These are phyloP conservation scores for Lodderomyces elongisporus DNA, from an alignment of 1,139 yeast species.

Conservation along the genomic window DNA sequence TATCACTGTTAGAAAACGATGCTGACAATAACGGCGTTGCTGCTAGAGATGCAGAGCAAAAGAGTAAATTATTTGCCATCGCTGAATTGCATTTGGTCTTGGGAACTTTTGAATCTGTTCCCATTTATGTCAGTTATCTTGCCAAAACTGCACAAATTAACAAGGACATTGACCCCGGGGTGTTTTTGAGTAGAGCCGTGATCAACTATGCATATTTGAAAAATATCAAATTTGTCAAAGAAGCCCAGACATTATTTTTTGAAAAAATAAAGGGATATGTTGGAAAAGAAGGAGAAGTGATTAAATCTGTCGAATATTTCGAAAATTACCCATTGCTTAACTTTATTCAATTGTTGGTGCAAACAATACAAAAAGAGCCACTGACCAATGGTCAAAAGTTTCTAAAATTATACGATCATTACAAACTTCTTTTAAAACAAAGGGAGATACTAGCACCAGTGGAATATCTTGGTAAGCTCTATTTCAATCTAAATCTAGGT, in stretches of 20 bases:
- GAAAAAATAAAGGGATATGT: constrained; percentile 16
- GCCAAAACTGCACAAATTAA: constrained; percentile 34
- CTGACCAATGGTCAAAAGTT: constrained; percentile 44
- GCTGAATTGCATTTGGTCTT: constrained; percentile 58
- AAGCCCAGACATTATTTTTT: constrained; percentile 38
- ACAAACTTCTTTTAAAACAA: constrained; percentile 27
- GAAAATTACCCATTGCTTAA: constrained; percentile 44
- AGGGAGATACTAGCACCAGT: constrained; percentile 36
- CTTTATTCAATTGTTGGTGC: constrained; percentile 63
- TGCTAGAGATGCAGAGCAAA: constrained; percentile 14
- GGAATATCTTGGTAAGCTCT: constrained; percentile 45
- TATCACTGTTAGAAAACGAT: constrained; percentile 20
- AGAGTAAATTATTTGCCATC: constrained; percentile 32
- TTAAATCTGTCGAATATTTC: constrained; percentile 17
- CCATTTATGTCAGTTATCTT: constrained; percentile 49
- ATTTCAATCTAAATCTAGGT: constrained; percentile 40
- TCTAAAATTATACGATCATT: constrained; percentile 45
- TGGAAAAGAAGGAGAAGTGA: constrained; percentile 9
- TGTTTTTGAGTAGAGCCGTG: constrained; percentile 57
- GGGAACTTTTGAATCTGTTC: constrained; percentile 61
- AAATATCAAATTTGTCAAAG: constrained; percentile 55
- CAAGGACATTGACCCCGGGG: constrained; percentile 38
- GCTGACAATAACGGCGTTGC: constrained; percentile 1
- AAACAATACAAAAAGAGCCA: constrained; percentile 56
- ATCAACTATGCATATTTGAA: constrained; percentile 63